Evolutionary conservation across 768 basidiomycete genomes (phyloP).

Genomic region (Macrolepiota fuliginosa): DNA sequence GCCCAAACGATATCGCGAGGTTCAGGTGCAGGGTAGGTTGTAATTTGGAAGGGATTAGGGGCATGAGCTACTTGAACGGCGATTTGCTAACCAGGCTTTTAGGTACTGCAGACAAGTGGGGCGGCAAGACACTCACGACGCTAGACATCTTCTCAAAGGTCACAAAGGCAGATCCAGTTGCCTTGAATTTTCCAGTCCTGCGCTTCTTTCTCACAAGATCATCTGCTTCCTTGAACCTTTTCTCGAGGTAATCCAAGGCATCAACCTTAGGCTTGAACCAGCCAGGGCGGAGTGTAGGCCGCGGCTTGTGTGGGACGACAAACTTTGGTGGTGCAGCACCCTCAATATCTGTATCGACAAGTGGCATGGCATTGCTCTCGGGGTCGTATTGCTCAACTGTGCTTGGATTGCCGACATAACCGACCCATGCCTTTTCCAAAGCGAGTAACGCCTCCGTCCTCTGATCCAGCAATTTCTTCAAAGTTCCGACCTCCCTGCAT

Average conservation of each 20-base stretch:
- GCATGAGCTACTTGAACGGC: conserved; percentile 84
- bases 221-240: conserved; percentile 76
- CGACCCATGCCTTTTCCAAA: conserved; percentile 84
- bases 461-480: conserved; percentile 72
- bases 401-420: conserved; percentile 94
- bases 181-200: conserved; percentile 67
- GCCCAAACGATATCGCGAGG: conserved; percentile 96
- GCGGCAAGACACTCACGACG: conserved; percentile 54
- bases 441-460: conserved; percentile 78
- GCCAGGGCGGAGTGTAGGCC: conserved; percentile 73
- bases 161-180: conserved; percentile 87
- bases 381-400: conserved; percentile 80
- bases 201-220: conserved; percentile 78
- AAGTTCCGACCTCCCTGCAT: conserved; percentile 74
- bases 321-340: conserved; percentile 53
- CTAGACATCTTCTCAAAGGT: conserved; percentile 96
- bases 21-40: conserved; percentile 82
- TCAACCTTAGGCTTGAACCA: conserved; percentile 83
- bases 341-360: conserved; percentile 50
- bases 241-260: conserved; percentile 85
- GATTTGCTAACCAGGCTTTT: conserved; percentile 61
- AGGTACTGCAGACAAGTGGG: neutral
- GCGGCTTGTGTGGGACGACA: conserved; percentile 69
- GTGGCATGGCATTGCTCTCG: conserved; percentile 47
- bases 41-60: conserved; percentile 59